phyloP scores from a whole-genome alignment of 352 stramenopile species.

The Phytopythium chamaehyphon region DNA sequence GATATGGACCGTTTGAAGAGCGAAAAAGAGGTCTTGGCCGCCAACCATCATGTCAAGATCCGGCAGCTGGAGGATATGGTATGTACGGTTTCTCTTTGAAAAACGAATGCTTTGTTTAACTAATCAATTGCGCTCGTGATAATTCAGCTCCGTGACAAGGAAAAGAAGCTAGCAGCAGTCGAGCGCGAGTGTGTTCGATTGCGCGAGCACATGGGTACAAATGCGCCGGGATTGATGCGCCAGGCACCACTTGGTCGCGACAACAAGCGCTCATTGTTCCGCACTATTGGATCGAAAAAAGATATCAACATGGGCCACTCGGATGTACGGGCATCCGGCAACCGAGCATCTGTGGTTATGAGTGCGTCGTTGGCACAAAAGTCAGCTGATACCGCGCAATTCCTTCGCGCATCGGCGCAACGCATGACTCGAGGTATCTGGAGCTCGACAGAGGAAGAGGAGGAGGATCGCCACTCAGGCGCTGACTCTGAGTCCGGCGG shows the following conservation, averaged over 20 bases:
- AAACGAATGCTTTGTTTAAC: neutral
- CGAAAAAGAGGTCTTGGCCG: constrained; percentile 70
- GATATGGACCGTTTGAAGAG: constrained; percentile 69
- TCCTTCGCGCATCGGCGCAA: constrained; percentile 68
- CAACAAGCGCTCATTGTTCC: constrained; percentile 56
- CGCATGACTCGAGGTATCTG: constrained; percentile 63
- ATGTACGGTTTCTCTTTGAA: neutral
- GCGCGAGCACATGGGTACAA: constrained; percentile 44
- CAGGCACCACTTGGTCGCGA: constrained; percentile 40
- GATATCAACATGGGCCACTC: constrained; percentile 30
- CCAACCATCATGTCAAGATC: constrained; percentile 83
- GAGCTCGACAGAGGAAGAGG: constrained; percentile 38
- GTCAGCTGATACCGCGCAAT: constrained; percentile 72
- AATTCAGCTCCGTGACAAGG: constrained; percentile 69
- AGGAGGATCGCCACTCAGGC: constrained; percentile 44
- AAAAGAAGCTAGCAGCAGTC: constrained; percentile 72
- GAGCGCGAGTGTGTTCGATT: constrained; percentile 74
- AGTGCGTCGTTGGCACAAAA: constrained; percentile 59
- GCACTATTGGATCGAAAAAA: constrained; percentile 76
- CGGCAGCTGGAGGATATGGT: constrained; percentile 68
- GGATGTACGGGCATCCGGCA: constrained; percentile 32
- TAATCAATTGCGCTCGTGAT: constrained; percentile 8
- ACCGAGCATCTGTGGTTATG: constrained; percentile 44
- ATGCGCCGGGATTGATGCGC: constrained; percentile 18
- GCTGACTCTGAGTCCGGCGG: constrained; percentile 42